Base-by-base conservation (phyloP, 2,329 filamentous ascomycete species). In the Phaeosphaeriaceae sp. region DNA sequence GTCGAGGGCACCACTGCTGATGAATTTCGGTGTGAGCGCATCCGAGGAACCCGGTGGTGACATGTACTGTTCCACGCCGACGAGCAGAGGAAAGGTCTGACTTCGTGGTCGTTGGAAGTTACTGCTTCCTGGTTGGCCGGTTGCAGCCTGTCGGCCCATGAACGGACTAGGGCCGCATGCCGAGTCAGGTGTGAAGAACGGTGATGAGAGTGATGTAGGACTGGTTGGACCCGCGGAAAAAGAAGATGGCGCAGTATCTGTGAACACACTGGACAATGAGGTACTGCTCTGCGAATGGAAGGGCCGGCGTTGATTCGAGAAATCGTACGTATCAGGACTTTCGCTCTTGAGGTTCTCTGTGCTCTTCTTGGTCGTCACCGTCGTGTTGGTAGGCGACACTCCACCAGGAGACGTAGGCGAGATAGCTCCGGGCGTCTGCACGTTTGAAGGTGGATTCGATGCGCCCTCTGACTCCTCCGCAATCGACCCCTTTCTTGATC, bases 1-100 rank as follows among this genome's bases (percentile, higher is more conserved):
- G 51, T 86, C 82, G 22, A 86, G 75, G 19, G 81, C 78, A 22
- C 81, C 77, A 28, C 79, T 78, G 30, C 78, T 75, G 6, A 80
- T 70, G 62, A 83, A 83, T 71, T 88, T 87, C 21, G 85, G 82
- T n/a, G 83, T 85, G 22, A 84, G 70, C 17, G 83, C 79, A 48
- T 88, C 86, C n/a, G 82, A 81, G 1, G 81, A 79, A 49, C 82
- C 78, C 32, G 81, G 71, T 24, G 82, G 81, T 35, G 83, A 82
- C 61, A 86, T 81, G 68, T 85, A 85, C 28, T 86, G 82, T 65
- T 89, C 89, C 47, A 90, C 82, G 49, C 88, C 88, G 44, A 73
- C 59, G 10, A 92, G 81, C 47, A 89, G 88, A 1, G 93, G 92
- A 63, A 97, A 93, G 0, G 93, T 97, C 77, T 96, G 93, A 75